phyloP scores from a whole-genome alignment of 1,284 basidiomycete species.

The Phellopilus nigrolimitatus region DNA sequence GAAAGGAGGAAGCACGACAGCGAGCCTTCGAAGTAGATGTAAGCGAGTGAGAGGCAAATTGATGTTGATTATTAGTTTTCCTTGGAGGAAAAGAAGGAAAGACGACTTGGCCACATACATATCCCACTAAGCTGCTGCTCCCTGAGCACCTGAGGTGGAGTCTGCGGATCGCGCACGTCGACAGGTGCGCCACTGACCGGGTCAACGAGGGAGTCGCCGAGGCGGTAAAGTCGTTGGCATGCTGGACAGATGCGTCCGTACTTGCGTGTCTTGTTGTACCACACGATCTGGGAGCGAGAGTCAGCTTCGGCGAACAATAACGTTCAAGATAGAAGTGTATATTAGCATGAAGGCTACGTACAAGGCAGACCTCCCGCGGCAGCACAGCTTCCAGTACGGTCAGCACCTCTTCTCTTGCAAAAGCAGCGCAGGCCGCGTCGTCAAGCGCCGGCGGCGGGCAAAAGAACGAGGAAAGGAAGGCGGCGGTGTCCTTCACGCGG shows the following conservation, averaged over 20 bases:
- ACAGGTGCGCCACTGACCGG: slow-evolving; percentile 33
- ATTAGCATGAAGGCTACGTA: slow-evolving; percentile 32
- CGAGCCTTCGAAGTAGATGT: slow-evolving; percentile 66
- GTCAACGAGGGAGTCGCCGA: slow-evolving; percentile 58
- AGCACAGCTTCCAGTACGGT: slow-evolving; percentile 65
- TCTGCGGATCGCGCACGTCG: slow-evolving; percentile 24
- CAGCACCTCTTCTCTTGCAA: slow-evolving; percentile 64
- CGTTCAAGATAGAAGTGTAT: too few species aligned
- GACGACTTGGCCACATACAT: slow-evolving; percentile 43
- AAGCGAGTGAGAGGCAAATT: too few species aligned
- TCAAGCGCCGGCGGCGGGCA: slow-evolving; percentile 56
- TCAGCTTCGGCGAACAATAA: too few species aligned
- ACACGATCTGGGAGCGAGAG: slow-evolving; percentile 52
- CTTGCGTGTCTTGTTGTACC: slow-evolving; percentile 75
- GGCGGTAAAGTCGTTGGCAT: slow-evolving; percentile 62
- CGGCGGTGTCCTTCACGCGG: slow-evolving; percentile 55
- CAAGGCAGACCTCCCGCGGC: slow-evolving; percentile 66
- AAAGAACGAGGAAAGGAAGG: slow-evolving; percentile 61
- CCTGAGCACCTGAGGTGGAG: slow-evolving; percentile 41
- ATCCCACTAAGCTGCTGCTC: slow-evolving; percentile 73
- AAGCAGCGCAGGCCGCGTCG: slow-evolving; percentile 64
- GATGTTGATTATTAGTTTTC: background rate
- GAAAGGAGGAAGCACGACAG: slow-evolving; percentile 71
- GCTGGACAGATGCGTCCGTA: slow-evolving; percentile 68
- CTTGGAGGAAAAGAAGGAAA: background rate